These are phyloP conservation scores for Trichocomaceae sp. DNA, from an alignment of 2,329 filamentous ascomycete genomes.

Conservation along the genomic window DNA sequence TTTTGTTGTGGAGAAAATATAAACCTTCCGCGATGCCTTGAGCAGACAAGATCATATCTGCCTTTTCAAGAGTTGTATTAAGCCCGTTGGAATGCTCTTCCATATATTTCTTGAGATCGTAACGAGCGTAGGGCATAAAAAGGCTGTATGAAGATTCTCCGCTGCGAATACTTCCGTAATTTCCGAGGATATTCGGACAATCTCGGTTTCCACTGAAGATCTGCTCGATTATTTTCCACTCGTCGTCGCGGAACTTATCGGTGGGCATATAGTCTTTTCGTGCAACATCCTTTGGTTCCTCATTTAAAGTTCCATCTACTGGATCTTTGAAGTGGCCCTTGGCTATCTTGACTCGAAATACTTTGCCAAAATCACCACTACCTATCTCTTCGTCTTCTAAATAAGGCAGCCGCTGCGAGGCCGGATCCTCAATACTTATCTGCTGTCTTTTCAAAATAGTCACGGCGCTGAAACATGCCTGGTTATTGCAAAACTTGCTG, in stretches of 20 bases:
- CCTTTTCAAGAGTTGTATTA: conserved; percentile 18
- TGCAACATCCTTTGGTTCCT: conserved; percentile 20
- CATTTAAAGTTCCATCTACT: conserved; percentile 13
- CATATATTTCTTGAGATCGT: conserved; percentile 36
- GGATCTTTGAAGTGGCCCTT: conserved; percentile 28
- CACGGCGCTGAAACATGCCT: conserved; percentile 30
- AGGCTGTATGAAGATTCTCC: conserved; percentile 30
- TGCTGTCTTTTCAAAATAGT: conserved; percentile 24
- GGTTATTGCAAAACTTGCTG: conserved; percentile 26
- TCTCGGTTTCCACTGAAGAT: conserved; percentile 26
- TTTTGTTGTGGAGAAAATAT: conserved; percentile 34
- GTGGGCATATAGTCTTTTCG: conserved; percentile 34
- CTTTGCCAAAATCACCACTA: conserved; percentile 28
- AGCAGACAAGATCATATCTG: conserved; percentile 23
- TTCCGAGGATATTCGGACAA: conserved; percentile 33
- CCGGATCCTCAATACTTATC: conserved; percentile 19
- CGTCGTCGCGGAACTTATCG: conserved; percentile 18
- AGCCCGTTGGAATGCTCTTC: conserved; percentile 17
- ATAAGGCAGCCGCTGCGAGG: conserved; percentile 28
- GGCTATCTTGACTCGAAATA: conserved; percentile 26
- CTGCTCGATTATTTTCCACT: conserved; percentile 30
- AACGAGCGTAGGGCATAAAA: conserved; percentile 37
- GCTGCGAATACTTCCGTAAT: conserved; percentile 30
- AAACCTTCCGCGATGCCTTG: conserved; percentile 31
- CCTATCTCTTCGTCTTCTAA: conserved; percentile 26